phyloP scores from a whole-genome alignment of 768 basidiomycete genomes.

The Clavaria fumosa region DNA sequence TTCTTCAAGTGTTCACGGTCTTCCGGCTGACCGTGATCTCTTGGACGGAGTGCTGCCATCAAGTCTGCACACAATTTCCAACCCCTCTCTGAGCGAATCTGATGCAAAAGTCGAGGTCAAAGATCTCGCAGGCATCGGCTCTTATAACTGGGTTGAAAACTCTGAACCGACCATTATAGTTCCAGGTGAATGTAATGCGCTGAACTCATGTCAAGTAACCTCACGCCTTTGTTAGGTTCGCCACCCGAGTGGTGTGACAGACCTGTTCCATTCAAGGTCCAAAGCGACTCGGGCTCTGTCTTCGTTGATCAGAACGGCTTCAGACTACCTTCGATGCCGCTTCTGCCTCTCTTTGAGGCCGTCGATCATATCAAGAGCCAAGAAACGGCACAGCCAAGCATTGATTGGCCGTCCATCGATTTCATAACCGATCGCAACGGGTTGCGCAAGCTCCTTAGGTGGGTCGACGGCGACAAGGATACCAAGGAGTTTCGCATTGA shows the following conservation, averaged over 20 bases:
- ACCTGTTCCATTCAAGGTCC: constrained; percentile 34
- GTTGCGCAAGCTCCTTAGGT: constrained; percentile 46
- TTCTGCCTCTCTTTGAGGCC: constrained; percentile 44
- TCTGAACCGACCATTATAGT: constrained; percentile 33
- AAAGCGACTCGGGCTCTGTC: constrained; percentile 32
- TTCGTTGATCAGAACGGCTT: constrained; percentile 46
- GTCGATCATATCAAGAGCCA: constrained; percentile 29
- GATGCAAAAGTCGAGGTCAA: constrained; percentile 23
- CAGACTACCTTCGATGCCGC: constrained; percentile 21
- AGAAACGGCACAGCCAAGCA: constrained; percentile 18
- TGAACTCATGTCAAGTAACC: neutral
- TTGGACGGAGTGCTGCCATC: constrained; percentile 21
- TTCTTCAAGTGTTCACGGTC: too few relatives aligned
- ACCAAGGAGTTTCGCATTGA: constrained; percentile 52
- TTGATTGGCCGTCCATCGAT: constrained; percentile 30
- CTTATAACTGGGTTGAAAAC: constrained; percentile 38
- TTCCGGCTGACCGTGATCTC: constrained; percentile 23
- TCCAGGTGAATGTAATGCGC: constrained; percentile 18
- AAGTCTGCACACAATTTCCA: constrained; percentile 16
- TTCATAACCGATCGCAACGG: constrained; percentile 51
- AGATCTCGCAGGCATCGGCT: constrained; percentile 25
- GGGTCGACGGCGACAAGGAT: constrained; percentile 27
- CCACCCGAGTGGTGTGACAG: constrained; percentile 42
- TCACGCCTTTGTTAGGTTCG: constrained; percentile 26
- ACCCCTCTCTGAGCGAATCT: constrained; percentile 10